Evolutionary conservation across 352 stramenopile genomes (phyloP), one percentile per base, ranked within the genome.

Genomic region (Phytophthora litchii): DNA sequence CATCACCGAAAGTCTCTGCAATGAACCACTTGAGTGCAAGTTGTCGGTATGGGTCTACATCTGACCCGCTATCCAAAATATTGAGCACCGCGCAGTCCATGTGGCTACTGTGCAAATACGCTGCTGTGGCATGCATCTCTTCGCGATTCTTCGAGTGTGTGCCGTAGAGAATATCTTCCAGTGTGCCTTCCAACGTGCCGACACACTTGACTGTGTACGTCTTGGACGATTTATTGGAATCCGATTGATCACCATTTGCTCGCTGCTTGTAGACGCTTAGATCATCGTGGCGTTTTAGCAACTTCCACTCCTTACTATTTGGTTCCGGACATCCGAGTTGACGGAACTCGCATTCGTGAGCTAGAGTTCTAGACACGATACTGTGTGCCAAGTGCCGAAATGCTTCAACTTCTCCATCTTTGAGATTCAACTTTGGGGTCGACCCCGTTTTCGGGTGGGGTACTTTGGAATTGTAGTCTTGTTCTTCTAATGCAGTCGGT

Each of bases 91-190:
- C 57, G 37, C 74, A 83, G 68, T 86, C 78, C 48, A 70, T 72
- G 48, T 70, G 53, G 10, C 48, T 69, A 16, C 55, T 58, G 47
- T 78, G 63, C 14, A 75, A 23, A 36, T 61, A 82, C 10, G 58
- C 40, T 5, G 69, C 61, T 3, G 65, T 80, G 2, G 74, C 68
- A 7, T 74, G 58, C 58, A 81, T 76, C 17, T 83, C 73, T 0
- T 72, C 56, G 1, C 72, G 62, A 8, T 57, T 74, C 23, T 72
- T 67, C 49, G 78, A 74, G 61, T 86, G 68, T 2, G 51, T 60
- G 5, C 79, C 79, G 48, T 79, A 87, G 35, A 89, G 58, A 44
- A 83, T 46, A 25, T 89, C 79, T 20, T 87, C 76, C 5, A 89
- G 46, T 1, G 63, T 67, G 10, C 79, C 76, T 46, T 80, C 70